Base-by-base conservation (phyloP, 176 grass and related monocot species). In the Tillandsia leiboldiana region DNA sequence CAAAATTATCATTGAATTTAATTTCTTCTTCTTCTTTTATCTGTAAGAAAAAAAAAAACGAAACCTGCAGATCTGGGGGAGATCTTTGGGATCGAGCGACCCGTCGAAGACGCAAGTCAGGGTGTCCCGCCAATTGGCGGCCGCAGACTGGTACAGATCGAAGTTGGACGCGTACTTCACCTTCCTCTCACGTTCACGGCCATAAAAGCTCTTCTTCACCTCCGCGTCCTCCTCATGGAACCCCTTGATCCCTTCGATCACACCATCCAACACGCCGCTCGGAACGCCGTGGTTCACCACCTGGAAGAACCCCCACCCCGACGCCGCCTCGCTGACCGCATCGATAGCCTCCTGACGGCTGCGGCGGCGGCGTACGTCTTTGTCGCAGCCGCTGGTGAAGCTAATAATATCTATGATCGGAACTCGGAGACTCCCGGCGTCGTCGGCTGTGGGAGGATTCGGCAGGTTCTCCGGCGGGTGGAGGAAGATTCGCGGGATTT, bases 401-500 rank as follows among this genome's bases (percentile, higher is more conserved):
- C 17, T 28, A 13, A 79, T 28, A 13, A 79, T 53, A 26, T 80
- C 77, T 27, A 73, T 58, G 48, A 73, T 23, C 0, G 77, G 77
- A 28, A 80, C 49, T 73, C 58, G 47, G 61, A 80, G 56, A 49
- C 10, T 2, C 4, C 2, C 12, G n/a, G 17, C 2, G 8, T 3
- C 50, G 2, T 3, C 50, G 2, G 14, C 20, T 12, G 62, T 68
- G 0, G 12, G 51, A 10, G 20, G 9, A 4, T 26, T 33, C 20
- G 23, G 20, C 10, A n/a, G 12, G 14, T 65, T 20, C 13, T 67
- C 70, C 8, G 1, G 22, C 1, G 47, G 23, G 28, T 77, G 67
- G 67, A 67, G 48, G 42, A 77, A 83, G 50, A 83, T 76, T 47
- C 58, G n/a, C 7, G 73, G 81, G 51, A 83, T 49, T 23, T 72